Conservation (phyloP, 768 basidiomycete species). For the Neoboletus magnificus region DNA sequence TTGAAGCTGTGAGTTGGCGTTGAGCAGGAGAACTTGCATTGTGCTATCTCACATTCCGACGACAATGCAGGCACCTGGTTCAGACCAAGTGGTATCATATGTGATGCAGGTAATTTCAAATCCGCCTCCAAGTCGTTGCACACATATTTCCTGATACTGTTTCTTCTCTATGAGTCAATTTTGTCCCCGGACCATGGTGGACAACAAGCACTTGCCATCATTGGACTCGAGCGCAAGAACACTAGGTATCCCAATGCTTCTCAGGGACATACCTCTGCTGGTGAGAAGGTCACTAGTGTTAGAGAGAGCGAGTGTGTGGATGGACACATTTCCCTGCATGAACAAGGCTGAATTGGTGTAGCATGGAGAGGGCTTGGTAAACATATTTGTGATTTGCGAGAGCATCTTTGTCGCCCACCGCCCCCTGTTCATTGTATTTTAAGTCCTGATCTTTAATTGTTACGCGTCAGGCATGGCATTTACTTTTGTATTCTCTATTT, state of each 20-base stretch:
- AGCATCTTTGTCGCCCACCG: background rate
- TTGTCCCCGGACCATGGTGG: background rate
- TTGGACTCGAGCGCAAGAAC: slow-evolving; percentile 1
- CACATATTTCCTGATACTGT: slow-evolving; percentile 10
- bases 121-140: slow-evolving; percentile 1
- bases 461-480: background rate
- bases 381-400: background rate
- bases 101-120: slow-evolving; percentile 10
- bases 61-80: background rate
- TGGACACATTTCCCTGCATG: background rate
- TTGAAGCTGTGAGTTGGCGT: slow-evolving; percentile 4
- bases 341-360: background rate
- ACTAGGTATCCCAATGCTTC: slow-evolving; percentile 4
- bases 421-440: background rate
- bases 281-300: background rate
- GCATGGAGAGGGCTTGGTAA: background rate
- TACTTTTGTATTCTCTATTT: too few relatives aligned
- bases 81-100: background rate
- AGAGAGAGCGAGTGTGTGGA: slow-evolving; percentile 4
- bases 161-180: background rate
- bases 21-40: slow-evolving; percentile 3
- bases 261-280: slow-evolving; percentile 1
- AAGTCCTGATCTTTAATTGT: background rate
- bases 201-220: slow-evolving; percentile 1
- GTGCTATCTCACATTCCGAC: slow-evolving; percentile 1